Percentiles rank a stretch among this genome's conserved stretches.
Conservation (phyloP, 1,139 yeast genomes). For the Yamadazyma dushanensis region DNA sequence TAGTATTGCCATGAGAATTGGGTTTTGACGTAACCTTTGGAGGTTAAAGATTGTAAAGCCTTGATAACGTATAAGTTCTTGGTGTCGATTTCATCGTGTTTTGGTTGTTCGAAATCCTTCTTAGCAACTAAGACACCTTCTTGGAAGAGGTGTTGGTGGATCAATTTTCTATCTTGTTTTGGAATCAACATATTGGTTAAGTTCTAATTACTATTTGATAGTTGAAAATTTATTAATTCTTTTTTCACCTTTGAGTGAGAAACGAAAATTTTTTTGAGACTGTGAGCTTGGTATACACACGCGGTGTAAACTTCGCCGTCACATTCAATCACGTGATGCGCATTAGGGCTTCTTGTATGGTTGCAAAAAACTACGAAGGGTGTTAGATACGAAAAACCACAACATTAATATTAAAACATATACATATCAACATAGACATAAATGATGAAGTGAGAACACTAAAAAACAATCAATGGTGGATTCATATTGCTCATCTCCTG, state of each 20-base stretch:
- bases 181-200: slow-evolving; percentile 89
- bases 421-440: too few relatives aligned
- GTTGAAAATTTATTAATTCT: slow-evolving; percentile 15
- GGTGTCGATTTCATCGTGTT: slow-evolving; percentile 98
- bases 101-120: slow-evolving; percentile 97
- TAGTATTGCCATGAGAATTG: slow-evolving; percentile 99
- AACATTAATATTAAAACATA: too few relatives aligned
- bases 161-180: slow-evolving; percentile 99
- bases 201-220: slow-evolving; percentile 9
- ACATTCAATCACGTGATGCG: slow-evolving; percentile 9
- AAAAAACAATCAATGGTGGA: too few relatives aligned
- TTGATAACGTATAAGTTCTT: slow-evolving; percentile 97
- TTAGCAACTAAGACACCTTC: slow-evolving; percentile 99
- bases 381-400: too few relatives aligned
- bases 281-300: slow-evolving; percentile 2
- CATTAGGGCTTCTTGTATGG: slow-evolving; percentile 8
- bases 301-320: slow-evolving; percentile 6
- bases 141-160: slow-evolving; percentile 98
- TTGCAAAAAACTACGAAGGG: too few relatives aligned
- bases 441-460: too few relatives aligned
- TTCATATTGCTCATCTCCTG: too few relatives aligned
- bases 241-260: slow-evolving; percentile 11
- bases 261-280: slow-evolving; percentile 12
- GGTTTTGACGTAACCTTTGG: slow-evolving; percentile 99
- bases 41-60: slow-evolving; percentile 98